Percentiles rank a stretch among this genome's conserved stretches.
Evolutionary conservation across 176 grass and related monocot genomes (phyloP).

Genomic region (Paspalum notatum): DNA sequence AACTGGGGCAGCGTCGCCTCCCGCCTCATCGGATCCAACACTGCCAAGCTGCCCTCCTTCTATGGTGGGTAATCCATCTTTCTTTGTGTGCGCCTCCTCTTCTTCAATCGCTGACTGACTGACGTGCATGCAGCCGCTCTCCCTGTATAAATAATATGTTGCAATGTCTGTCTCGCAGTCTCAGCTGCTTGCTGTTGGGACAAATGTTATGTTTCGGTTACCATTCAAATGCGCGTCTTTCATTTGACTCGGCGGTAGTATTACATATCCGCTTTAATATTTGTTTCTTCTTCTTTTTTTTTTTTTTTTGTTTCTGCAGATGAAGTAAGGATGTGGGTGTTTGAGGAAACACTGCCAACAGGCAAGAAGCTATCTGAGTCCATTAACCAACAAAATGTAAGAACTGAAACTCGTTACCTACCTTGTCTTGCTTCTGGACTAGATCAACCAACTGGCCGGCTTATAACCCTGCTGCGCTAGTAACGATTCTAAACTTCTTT

Average conservation of each 20-base stretch:
- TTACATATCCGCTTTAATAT: too few species aligned
- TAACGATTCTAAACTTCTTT: background rate
- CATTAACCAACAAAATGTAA: constrained; percentile 81
- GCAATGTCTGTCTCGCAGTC: too few species aligned
- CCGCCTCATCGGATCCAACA: constrained; percentile 91
- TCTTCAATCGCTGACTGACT: background rate
- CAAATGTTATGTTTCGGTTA: too few species aligned
- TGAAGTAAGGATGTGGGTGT: constrained; percentile 97
- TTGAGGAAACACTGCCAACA: constrained; percentile 75
- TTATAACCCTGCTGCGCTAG: background rate
- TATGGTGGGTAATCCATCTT: constrained; percentile 39
- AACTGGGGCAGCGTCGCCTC: constrained; percentile 98
- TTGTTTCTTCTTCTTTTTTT: background rate
- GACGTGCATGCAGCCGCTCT: background rate
- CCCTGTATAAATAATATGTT: too few species aligned
- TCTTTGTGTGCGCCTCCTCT: background rate
- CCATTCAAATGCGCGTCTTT: background rate
- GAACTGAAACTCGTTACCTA: constrained; percentile 7
- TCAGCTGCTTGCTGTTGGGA: too few species aligned
- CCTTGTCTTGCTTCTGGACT: constrained; percentile 13
- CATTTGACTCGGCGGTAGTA: too few species aligned
- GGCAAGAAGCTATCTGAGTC: constrained; percentile 82
- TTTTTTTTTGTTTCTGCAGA: constrained; percentile 39
- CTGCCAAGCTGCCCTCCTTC: constrained; percentile 68
- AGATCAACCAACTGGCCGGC: background rate